phyloP scores from a whole-genome alignment of 257 asterid genomes.

The Lantana camara region DNA sequence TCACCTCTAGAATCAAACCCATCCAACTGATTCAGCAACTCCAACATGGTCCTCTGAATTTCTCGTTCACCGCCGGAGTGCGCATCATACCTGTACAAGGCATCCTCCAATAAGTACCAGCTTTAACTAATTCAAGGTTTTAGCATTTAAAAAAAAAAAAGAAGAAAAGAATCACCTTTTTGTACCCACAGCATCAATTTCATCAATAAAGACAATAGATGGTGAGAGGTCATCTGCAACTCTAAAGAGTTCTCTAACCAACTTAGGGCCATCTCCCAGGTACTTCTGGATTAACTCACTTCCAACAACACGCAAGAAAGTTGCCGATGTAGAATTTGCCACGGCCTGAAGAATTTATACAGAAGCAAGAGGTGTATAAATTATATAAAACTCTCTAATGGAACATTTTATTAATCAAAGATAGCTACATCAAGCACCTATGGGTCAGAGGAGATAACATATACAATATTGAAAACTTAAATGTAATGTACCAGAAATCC shows the following conservation, averaged over 20 bases:
- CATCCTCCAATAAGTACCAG: constrained; percentile 18
- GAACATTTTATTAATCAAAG: not conserved
- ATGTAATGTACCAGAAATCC: not conserved
- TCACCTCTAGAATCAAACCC: constrained; percentile 97
- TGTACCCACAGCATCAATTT: constrained; percentile 94
- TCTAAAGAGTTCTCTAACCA: constrained; percentile 94
- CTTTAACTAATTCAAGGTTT: not conserved
- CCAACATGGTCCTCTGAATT: constrained; percentile 96
- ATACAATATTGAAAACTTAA: not conserved
- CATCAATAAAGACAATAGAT: constrained; percentile 91
- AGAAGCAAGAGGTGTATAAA: constrained; percentile 17
- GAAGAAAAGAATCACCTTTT: constrained; percentile 52
- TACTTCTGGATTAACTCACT: constrained; percentile 92
- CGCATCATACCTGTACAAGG: constrained; percentile 70
- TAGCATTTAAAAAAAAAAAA: constrained; percentile 7
- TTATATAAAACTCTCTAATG: not conserved
- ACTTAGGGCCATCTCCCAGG: constrained; percentile 95
- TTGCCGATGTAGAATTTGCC: constrained; percentile 96
- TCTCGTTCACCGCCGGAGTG: constrained; percentile 99
- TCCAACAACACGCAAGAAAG: constrained; percentile 96
- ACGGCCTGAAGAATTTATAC: constrained; percentile 61
- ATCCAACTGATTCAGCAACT: constrained; percentile 82
- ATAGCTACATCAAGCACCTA: not conserved
- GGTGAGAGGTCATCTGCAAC: constrained; percentile 98
- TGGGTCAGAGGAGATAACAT: not conserved